Conservation (phyloP, 768 basidiomycete genomes). For the Ramaria sp. region DNA sequence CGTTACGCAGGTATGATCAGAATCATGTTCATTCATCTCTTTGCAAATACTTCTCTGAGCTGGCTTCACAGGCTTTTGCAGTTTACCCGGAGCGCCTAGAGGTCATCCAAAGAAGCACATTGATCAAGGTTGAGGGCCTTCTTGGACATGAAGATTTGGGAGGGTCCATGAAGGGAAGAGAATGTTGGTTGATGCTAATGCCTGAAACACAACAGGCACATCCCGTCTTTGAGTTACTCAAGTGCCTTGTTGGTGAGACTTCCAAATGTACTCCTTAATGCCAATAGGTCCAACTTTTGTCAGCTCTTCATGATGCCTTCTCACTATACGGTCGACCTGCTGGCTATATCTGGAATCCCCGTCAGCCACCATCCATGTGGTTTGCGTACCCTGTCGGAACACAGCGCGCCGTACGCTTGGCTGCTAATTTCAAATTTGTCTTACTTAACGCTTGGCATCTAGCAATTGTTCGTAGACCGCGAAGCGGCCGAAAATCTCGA, state of each 20-base stretch:
- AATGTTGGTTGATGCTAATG: conserved; percentile 87
- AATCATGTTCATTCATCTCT: background rate
- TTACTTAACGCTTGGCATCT: conserved; percentile 14
- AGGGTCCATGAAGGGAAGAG: conserved; percentile 53
- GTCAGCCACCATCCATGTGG: conserved; percentile 74
- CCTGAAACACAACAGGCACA: conserved; percentile 43
- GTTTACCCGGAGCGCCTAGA: conserved; percentile 96
- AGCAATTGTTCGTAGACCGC: conserved; percentile 84
- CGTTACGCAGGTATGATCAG: conserved; percentile 28
- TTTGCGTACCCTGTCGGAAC: conserved; percentile 90
- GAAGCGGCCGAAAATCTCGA: conserved; percentile 72
- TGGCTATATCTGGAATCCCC: conserved; percentile 82
- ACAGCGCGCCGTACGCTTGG: conserved; percentile 58
- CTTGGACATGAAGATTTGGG: conserved; percentile 69
- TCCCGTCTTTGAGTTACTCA: conserved; percentile 66
- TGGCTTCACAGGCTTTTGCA: conserved; percentile 61
- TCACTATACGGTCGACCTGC: conserved; percentile 82
- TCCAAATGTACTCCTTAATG: background rate
- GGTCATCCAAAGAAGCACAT: conserved; percentile 74
- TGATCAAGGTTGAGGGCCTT: conserved; percentile 86
- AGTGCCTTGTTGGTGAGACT: conserved; percentile 75
- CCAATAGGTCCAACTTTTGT: background rate
- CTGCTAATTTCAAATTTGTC: background rate
- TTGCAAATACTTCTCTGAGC: background rate
- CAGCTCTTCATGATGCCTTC: conserved; percentile 80